Evolutionary conservation across 371 early-diverging fungal genomes (phyloP).

Genomic region (Circinella minor): DNA sequence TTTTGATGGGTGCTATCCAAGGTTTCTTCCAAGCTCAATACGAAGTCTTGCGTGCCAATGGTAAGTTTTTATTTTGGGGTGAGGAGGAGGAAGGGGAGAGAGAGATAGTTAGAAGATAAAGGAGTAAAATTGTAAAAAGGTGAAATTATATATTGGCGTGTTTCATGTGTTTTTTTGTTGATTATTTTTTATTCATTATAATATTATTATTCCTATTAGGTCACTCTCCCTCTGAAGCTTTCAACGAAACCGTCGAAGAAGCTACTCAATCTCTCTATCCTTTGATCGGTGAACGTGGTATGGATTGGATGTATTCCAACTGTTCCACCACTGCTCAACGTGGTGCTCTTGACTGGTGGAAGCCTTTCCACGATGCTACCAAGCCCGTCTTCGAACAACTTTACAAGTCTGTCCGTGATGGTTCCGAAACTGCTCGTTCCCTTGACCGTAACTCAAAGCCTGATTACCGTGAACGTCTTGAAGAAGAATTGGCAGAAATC

Average conservation of each 20-base stretch:
- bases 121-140: no score
- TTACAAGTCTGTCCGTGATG: conserved; percentile 88
- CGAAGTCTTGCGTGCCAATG: conserved; percentile 93
- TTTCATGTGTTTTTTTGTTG: no score
- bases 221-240: conserved; percentile 97
- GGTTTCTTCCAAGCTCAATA: conserved; percentile 97
- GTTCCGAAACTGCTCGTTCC: conserved; percentile 89
- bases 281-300: conserved; percentile 94
- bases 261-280: conserved; percentile 98
- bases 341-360: conserved; percentile 98
- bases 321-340: conserved; percentile 96
- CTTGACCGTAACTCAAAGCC: conserved; percentile 88
- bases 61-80: conserved; percentile 18
- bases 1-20: conserved; percentile 98
- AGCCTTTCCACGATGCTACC: conserved; percentile 90
- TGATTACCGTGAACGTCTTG: conserved; percentile 92
- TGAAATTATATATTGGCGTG: no score
- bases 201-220: conserved; percentile 22
- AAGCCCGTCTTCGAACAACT: conserved; percentile 94
- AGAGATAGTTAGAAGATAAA: background rate
- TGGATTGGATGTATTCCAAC: conserved; percentile 98
- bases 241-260: conserved; percentile 99
- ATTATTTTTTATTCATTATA: no score
- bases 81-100: background rate
- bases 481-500: conserved; percentile 89